Conservation (phyloP, 257 asterid genomes). For the Galeopsis tetrahit region DNA sequence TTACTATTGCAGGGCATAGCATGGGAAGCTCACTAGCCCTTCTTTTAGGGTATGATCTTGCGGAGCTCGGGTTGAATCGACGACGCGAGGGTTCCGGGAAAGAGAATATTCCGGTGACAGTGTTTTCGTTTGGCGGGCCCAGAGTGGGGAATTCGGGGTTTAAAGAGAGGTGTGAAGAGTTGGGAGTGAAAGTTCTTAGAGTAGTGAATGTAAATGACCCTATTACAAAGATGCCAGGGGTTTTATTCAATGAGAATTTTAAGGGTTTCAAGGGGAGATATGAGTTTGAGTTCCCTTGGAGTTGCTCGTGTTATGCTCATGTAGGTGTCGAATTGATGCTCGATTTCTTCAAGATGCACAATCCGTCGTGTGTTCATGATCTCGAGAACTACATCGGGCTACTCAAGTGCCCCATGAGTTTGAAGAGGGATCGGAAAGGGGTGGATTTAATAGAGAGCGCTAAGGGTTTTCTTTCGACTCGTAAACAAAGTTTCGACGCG, state of each 20-base stretch:
- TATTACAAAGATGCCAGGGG: conserved; percentile 69
- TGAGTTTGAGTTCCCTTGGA: conserved; percentile 52
- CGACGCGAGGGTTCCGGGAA: neutral
- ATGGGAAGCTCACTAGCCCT: conserved; percentile 77
- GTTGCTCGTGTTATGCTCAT: conserved; percentile 64
- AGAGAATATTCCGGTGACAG: conserved; percentile 49
- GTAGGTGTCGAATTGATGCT: conserved; percentile 67
- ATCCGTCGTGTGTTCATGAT: conserved; percentile 75
- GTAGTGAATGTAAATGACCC: conserved; percentile 72
- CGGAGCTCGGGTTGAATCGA: conserved; percentile 60
- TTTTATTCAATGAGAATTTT: conserved; percentile 58
- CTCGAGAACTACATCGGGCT: conserved; percentile 57
- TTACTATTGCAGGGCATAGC: conserved; percentile 67
- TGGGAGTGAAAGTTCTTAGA: conserved; percentile 64
- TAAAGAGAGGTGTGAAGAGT: conserved; percentile 65
- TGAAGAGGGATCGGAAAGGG: conserved; percentile 21
- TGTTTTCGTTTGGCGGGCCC: conserved; percentile 76
- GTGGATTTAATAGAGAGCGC: conserved; percentile 40
- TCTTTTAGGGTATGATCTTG: conserved; percentile 56
- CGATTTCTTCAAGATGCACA: conserved; percentile 61
- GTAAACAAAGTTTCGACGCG: conserved; percentile 28
- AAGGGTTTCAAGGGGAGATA: conserved; percentile 48
- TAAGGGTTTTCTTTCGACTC: conserved; percentile 35
- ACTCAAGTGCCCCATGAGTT: conserved; percentile 44
- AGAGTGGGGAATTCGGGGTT: conserved; percentile 70